Evolutionary conservation across 768 basidiomycete species (phyloP).

Genomic region (Thelephora aurantiotincta): DNA sequence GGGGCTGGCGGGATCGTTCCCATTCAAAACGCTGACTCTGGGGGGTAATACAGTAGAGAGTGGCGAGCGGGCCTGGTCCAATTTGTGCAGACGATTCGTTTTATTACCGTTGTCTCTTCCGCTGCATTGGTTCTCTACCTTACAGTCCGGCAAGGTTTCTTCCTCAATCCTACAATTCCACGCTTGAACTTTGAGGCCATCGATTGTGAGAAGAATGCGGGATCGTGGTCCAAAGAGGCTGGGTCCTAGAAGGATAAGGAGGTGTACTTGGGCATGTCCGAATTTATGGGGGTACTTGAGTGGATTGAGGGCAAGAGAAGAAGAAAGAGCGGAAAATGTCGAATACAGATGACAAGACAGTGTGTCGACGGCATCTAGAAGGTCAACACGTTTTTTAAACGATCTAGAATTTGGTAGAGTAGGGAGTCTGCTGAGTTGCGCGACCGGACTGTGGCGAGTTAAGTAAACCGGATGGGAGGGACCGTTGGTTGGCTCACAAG

Average conservation of each 20-base stretch:
- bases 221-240: slow-evolving; percentile 47
- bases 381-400: slow-evolving; percentile 43
- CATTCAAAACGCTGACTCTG: neutral
- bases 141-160: slow-evolving; percentile 1
- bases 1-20: slow-evolving; percentile 5
- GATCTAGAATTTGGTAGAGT: slow-evolving; percentile 32
- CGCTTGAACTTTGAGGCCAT: slow-evolving; percentile 41
- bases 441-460: slow-evolving; percentile 34
- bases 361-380: slow-evolving; percentile 54
- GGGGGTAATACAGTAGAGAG: too few relatives aligned
- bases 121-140: slow-evolving; percentile 2
- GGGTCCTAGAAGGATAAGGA: slow-evolving; percentile 55
- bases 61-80: neutral
- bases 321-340: slow-evolving; percentile 60
- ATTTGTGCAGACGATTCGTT: slow-evolving; percentile 1
- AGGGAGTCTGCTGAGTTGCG: slow-evolving; percentile 47
- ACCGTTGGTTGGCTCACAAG: slow-evolving; percentile 32
- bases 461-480: neutral
- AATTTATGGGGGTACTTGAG: neutral
- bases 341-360: slow-evolving; percentile 61
- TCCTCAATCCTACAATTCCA: slow-evolving; percentile 10
- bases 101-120: too few relatives aligned
- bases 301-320: slow-evolving; percentile 34
- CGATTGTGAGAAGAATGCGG: slow-evolving; percentile 45
- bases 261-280: slow-evolving; percentile 25